phyloP scores from a whole-genome alignment of 495 filamentous ascomycete genomes.

The Acidomyces sp. region DNA sequence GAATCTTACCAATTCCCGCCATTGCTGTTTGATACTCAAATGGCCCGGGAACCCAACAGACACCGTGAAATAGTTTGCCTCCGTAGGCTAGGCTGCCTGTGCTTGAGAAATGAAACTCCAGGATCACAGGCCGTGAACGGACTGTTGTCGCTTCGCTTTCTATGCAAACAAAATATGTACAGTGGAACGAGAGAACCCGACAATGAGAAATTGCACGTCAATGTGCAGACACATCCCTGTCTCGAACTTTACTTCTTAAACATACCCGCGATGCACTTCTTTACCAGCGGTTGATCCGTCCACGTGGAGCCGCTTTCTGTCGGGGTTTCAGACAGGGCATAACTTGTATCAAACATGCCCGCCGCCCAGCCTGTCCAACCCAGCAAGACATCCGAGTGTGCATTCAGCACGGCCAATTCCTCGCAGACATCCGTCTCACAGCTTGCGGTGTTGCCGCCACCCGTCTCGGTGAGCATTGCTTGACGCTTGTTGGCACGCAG shows the following conservation, averaged over 20 bases:
- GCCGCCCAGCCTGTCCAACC: conserved; percentile 43
- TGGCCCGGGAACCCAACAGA: too few species aligned
- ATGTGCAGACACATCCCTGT: too few species aligned
- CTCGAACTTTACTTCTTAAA: conserved; percentile 8
- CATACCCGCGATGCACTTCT: conserved; percentile 22
- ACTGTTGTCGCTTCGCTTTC: too few species aligned
- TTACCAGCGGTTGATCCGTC: conserved; percentile 33
- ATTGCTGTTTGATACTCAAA: too few species aligned
- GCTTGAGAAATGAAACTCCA: too few species aligned
- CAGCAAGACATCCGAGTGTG: conserved; percentile 40
- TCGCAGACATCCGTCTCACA: conserved; percentile 34
- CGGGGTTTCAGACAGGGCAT: conserved; percentile 36
- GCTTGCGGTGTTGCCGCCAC: conserved; percentile 34
- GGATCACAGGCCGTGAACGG: too few species aligned
- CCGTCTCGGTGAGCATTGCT: conserved; percentile 42
- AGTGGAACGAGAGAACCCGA: too few species aligned
- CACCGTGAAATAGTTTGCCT: too few species aligned
- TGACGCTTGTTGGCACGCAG: conserved; percentile 37
- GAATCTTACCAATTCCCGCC: too few species aligned
- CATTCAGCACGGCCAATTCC: conserved; percentile 36
- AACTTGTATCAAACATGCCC: conserved; percentile 36
- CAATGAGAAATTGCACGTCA: too few species aligned
- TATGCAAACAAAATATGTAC: too few species aligned
- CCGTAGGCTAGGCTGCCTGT: too few species aligned
- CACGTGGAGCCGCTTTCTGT: conserved; percentile 28